Conservation (phyloP, 2,329 filamentous ascomycete genomes). For the Microcera coccophila region DNA sequence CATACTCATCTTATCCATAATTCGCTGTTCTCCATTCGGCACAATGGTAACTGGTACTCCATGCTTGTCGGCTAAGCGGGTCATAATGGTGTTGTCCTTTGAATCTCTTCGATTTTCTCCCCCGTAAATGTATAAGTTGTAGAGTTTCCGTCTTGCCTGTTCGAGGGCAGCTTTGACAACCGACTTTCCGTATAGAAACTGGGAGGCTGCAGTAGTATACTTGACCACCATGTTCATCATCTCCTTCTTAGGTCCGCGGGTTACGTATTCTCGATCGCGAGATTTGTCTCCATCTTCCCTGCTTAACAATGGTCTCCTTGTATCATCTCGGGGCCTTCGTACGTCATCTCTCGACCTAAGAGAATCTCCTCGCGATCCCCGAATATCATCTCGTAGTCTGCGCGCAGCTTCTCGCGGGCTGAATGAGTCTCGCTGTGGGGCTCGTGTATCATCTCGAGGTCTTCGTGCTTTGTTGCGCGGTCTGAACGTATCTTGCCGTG, state of each 20-base stretch:
- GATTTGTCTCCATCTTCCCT: neutral
- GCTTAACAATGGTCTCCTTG: neutral
- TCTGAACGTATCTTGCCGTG: neutral
- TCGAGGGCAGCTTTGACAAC: conserved; percentile 76
- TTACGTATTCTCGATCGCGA: neutral
- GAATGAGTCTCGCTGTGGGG: neutral
- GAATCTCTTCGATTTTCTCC: conserved; percentile 51
- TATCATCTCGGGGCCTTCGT: neutral
- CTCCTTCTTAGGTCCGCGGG: conserved; percentile 24
- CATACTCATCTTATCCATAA: conserved; percentile 79
- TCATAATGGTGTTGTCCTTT: conserved; percentile 43
- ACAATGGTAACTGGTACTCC: conserved; percentile 57
- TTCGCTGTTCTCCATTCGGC: conserved; percentile 55
- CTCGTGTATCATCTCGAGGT: neutral
- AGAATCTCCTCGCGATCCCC: neutral
- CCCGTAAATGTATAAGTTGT: conserved; percentile 76
- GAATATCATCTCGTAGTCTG: conserved; percentile 1
- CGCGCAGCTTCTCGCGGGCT: neutral
- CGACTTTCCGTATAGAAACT: conserved; percentile 84
- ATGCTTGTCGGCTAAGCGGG: conserved; percentile 44
- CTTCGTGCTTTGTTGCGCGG: neutral
- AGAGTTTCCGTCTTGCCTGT: conserved; percentile 64
- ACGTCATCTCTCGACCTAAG: neutral
- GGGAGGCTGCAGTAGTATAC: conserved; percentile 80
- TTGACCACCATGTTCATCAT: conserved; percentile 38